Evolutionary conservation across 805 yeast genomes (phyloP), one percentile per base, ranked within the genome.

Genomic region (Kluyveromyces siamensis): DNA sequence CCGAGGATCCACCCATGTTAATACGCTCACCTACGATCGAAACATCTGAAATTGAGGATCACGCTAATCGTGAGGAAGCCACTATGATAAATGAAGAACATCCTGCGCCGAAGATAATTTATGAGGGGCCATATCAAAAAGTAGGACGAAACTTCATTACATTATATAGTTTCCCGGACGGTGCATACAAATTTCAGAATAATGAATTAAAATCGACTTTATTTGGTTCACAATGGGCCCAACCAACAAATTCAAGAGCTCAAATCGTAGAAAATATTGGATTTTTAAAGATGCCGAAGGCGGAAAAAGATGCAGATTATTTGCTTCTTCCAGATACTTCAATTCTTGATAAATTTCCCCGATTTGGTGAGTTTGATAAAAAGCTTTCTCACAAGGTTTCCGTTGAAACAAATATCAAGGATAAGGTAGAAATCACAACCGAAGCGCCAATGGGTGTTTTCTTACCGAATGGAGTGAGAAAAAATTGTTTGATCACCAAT

Each of bases 381-480:
- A 65, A 63, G 16, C 59, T 67, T 30, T 72, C 73, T 27, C 70
- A 72, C 27, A 70, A 69, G 41, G 73, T 71, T 30, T 71, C 71
- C 30, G 65, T 70, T 6, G 76, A 74, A 44, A 74, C 74, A 44
- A 70, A 66, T 17, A 75, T 75, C 43, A 74, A 73, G 43, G 70
- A 75, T 36, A 75, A 77, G 51, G 59, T 77, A 18, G 74, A 70
- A 13, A 72, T 84, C 46, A 74, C 71, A 21, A 85, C 91, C 0
- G 81, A 79, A 48, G 84, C 91, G 1, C 93, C 91, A 2, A 72
- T 81, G 2, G 91, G 91, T 16, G 80, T 84, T 30, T 77, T 81
- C 53, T 69, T 84, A 49, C 84, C 88, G 39, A 86, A 74, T 63
- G 88, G 86, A 27, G 73, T 74, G 46, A 81, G 79, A 64, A 72